Evolutionary conservation across 192 early-diverging fungal genomes (phyloP), one percentile per base, ranked within the genome.

Genomic region (Linnemannia hyalina): DNA sequence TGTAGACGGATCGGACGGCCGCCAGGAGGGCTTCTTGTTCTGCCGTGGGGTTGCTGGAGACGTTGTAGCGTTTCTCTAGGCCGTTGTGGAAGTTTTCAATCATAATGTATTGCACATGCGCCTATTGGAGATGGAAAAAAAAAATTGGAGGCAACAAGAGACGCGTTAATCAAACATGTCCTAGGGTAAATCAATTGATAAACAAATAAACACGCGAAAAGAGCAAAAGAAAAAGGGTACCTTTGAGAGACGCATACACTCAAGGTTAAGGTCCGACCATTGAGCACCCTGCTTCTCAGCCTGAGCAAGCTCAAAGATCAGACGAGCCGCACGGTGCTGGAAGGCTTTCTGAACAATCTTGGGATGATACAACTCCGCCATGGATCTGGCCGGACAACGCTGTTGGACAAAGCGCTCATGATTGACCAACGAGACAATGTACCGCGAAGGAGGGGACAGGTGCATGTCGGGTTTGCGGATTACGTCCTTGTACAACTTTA

Each of bases 51-150:
- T 40, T 13, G 49, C 77, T 72, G 1, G 76, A 46, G 40, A 70
- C 32, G 52, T 77, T 79, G 49, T 82, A 73, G 29, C 76, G 72
- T 40, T 83, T 88, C 22, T 93, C 86, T 68, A 90, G 88, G 23
- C 90, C 88, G 46, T 81, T 81, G 76, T 90, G 87, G 80, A 95
- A 95, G 88, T 95, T 92, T 22, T 89, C 87, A 32, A 95, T 88
- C 36, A 97, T 88, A 18, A 94, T 93, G 81, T 93, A 95, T 84
- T 97, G 93, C 44, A 93, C 92, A 89, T 97, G 95, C 15, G 96
- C 96, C 72, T 86, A 41, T 35, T 23, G 3, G 9, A 16, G 18
- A 36, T n/a, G 29, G 23, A 38, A 68, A 47, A 77, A 40, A 2
- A 13, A 41, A 42, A 77, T 20, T n/a, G 8, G 20, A 0, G 20